Base-by-base conservation (phyloP, 768 basidiomycete genomes). In the Pulveroboletus sp. region DNA sequence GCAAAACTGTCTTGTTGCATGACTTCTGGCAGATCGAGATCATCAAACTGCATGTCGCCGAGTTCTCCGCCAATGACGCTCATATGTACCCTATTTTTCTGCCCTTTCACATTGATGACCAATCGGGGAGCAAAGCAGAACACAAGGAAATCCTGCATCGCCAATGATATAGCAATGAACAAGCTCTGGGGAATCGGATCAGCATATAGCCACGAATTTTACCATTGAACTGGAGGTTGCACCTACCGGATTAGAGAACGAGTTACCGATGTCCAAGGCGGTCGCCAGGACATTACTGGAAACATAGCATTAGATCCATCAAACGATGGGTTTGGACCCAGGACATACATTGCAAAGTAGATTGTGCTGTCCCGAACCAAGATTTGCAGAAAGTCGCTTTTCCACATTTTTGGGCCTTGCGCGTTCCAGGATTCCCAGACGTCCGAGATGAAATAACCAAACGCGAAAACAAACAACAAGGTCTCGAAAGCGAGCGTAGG, bases 41-140 rank as follows among this genome's bases (percentile, higher is more conserved):
- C 36, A 2, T 34, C 32, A 16, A 31, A 4, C 20, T n/a, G 39
- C 1, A 47, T 23, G 16, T 35, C n/a, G 29, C 11, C 6, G 6
- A 44, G 34, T 2, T 20, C 44, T 21, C 17, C 37, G 2, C 37
- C 36, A 4, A 47, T 11, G 12, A 16, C 37, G 12, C 49, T 56
- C 54, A 42, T 43, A 20, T 49, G 47, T 2, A 47, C 57, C 40
- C 50, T 52, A 25, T 53, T 53, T 21, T 47, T 13, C 16, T 45
- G 19, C 32, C 47, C 4, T 36, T 38, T 56, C 19, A 60, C 11
- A 23, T 60, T 60, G 33, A 57, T 41, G 34, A 61, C 52, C 19
- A 60, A 36, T 7, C 59, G 50, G 21, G 55, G 59, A 3, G 52
- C 48, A 9, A 60, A 57, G 12, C 52, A 60, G 24, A 23, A 61